Evolutionary conservation across 331 rosid genomes (phyloP), one percentile per base, ranked within the genome.

Genomic region (Stylosanthes scabra): DNA sequence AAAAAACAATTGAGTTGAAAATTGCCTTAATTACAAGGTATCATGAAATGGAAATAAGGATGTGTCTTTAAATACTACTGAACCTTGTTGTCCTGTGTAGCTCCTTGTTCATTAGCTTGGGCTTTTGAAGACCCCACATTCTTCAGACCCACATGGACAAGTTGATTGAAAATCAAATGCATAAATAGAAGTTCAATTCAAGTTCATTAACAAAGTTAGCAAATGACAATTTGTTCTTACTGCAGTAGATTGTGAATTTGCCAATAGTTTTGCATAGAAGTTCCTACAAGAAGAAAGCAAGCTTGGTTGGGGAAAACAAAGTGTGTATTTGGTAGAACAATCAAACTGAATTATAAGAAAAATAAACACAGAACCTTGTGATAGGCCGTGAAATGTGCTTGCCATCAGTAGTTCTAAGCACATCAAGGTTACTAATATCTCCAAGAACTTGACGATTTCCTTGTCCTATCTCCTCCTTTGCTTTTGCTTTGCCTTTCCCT

Each of bases 341-440:
- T 29, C 34, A 29, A 29, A 29, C 34, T 29, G 34, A 29, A 29
- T 29, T 29, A 29, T 29, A 47, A 11, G 3, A 29, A 29, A 29
- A 29, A 29, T 1, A 29, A 29, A 29, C 2, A 29, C 2, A 60
- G 16, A 63, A 75, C 78, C 71, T 81, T 25, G 58, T 59, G 8
- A 64, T 27, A 8, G 74, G 82, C 31, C 68, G 65, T 2, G 76
- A 52, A 40, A 51, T 41, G 11, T 45, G 65, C 61, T 84, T 84
- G 16, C 83, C 86, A 34, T 78, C 80, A 3, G 62, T 29, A 29
- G 34, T 37, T 47, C 45, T 42, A 58, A 40, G 6, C 56, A 42
- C 45, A 11, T 68, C 87, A 25, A 78, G 31, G 75, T 86, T 89
- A 40, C 94, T 86, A 60, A 86, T 89, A 20, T 89, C 89, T 69